Evolutionary conservation across 2,329 filamentous ascomycete species (phyloP).

Genomic region (Neopestalotiopsis sp.): DNA sequence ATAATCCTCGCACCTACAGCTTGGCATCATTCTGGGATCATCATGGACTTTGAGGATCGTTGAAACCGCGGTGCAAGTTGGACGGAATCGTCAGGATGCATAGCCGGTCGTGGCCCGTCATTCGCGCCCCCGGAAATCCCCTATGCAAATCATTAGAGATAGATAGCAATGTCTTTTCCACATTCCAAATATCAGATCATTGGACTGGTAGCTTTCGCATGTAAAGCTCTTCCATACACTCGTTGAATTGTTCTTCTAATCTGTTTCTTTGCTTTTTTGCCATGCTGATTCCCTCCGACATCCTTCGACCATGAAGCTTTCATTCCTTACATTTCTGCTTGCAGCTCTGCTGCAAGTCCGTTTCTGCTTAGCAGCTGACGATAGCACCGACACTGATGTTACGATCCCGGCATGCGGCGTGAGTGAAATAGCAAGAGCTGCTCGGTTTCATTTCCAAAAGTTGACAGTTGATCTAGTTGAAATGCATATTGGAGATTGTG

Average conservation of each 20-base stretch:
- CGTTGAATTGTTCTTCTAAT: background rate
- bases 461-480: background rate
- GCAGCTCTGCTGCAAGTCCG: background rate
- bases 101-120: background rate
- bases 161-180: background rate
- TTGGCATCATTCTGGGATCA: slow-evolving; percentile 2
- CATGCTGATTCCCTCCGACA: background rate
- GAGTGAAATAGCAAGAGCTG: background rate
- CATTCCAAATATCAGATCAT: background rate
- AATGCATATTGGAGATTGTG: background rate
- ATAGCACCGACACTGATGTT: background rate
- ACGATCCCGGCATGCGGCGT: background rate
- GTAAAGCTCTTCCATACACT: background rate
- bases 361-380: background rate
- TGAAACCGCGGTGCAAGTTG: background rate
- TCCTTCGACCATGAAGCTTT: background rate
- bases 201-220: background rate
- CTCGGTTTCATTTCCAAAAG: too few species aligned
- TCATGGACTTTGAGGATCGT: background rate
- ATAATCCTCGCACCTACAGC: background rate
- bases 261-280: background rate
- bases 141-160: background rate
- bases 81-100: background rate
- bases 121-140: background rate
- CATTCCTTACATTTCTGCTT: background rate